Conservation (phyloP, 2,329 filamentous ascomycete species). For the Dactylonectria estremocensis region DNA sequence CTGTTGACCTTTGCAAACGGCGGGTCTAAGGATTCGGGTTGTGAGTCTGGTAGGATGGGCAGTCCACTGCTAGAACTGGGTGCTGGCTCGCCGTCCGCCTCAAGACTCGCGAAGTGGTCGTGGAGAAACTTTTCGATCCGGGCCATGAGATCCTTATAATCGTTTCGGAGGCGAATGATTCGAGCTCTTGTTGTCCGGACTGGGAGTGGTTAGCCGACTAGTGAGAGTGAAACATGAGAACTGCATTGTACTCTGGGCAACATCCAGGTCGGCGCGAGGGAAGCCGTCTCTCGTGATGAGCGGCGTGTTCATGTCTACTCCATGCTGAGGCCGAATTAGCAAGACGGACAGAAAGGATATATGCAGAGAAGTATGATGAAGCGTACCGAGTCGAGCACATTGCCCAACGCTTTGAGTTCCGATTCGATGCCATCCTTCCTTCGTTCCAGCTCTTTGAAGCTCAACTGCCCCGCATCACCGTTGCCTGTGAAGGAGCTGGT, state of each 20-base stretch:
- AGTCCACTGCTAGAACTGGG: constrained; percentile 41
- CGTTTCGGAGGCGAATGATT: constrained; percentile 91
- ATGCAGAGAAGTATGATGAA: constrained; percentile 16
- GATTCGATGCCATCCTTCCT: constrained; percentile 89
- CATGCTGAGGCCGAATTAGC: constrained; percentile 74
- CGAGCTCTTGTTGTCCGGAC: constrained; percentile 93
- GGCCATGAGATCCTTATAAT: constrained; percentile 91
- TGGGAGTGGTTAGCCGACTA: constrained; percentile 55
- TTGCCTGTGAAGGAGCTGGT: constrained; percentile 74
- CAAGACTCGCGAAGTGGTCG: constrained; percentile 85
- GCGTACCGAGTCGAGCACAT: constrained; percentile 89
- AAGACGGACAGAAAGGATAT: not conserved
- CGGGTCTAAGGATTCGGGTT: constrained; percentile 46
- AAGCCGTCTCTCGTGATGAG: constrained; percentile 93
- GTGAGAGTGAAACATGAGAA: constrained; percentile 38
- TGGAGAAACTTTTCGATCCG: constrained; percentile 90
- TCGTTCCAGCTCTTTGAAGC: constrained; percentile 84
- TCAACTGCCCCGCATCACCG: constrained; percentile 74
- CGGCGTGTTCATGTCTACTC: constrained; percentile 91
- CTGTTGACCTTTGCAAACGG: constrained; percentile 91
- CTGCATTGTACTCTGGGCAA: constrained; percentile 82
- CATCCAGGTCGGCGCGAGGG: constrained; percentile 92
- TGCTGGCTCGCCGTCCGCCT: constrained; percentile 56
- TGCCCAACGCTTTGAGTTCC: constrained; percentile 87
- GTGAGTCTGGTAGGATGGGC: constrained; percentile 53